Evolutionary conservation across 1,284 basidiomycete genomes (phyloP), one percentile per base, ranked within the genome.

Genomic region (Takashimella tepidaria): DNA sequence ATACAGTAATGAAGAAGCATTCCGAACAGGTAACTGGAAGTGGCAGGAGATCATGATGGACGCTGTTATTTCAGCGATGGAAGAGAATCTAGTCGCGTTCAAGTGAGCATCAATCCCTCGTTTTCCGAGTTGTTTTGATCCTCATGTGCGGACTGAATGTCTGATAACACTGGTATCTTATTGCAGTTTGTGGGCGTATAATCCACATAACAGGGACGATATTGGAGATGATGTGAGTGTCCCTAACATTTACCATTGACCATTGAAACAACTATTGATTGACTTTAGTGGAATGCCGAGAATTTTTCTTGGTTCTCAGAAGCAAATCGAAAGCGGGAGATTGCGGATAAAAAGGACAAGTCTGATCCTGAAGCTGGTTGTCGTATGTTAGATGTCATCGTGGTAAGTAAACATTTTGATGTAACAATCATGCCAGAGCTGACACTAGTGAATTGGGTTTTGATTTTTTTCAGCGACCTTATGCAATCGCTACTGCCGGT

Each of bases 221-320:
- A 69, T 77, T 21, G 96, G 95, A 12, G 93, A 98, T 70, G 80
- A 85, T 57, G 67, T 69, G 47, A 58, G 67, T 60, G 3, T 12
- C n/a, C n/a, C n/a, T n/a, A n/a, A n/a, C n/a, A n/a, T n/a, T n/a
- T n/a, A n/a, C n/a, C n/a, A n/a, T n/a, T n/a, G n/a, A n/a, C n/a
- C n/a, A n/a, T n/a, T n/a, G n/a, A n/a, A n/a, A 51, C 27, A 41
- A 43, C 26, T 22, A 23, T 12, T 24, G 11, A 27, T 37, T 23
- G 6, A n/a, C n/a, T n/a, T 19, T 11, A 70, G 68, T 98, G 95
- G 95, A 97, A 96, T 68, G 89, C 87, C 45, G 93, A 98, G 74
- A 92, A 92, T 75, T 95, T 96, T 71, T 91, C 89, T 3, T 95
- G 89, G 86, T 95, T 89, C 79, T 88, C 87, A 57, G 76, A 80